Base-by-base conservation (phyloP, 768 basidiomycete genomes). In the Amanita polypyramis region DNA sequence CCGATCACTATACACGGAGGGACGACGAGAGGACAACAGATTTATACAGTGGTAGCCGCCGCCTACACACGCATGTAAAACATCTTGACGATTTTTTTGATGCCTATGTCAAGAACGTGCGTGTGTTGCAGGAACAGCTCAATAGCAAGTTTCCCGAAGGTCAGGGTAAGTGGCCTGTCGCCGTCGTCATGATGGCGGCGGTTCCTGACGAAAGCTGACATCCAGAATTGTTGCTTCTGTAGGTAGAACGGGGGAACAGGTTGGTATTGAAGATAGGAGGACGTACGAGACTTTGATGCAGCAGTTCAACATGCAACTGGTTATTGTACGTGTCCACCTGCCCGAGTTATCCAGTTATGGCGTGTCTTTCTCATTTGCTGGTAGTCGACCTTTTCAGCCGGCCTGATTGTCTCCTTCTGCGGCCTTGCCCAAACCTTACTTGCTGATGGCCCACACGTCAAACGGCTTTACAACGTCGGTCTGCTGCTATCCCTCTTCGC, bases 311-410 rank as follows among this genome's bases (percentile, higher is more conserved):
- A 60, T 59, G 55, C 57, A 56, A 21, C 55, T 62, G n/a, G 46
- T 64, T 4, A 59, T 61, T 34, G 62, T 64, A 40, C 33, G 61
- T 47, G 9, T 47, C 15, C 6, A 12, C 30, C 11, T 46, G 35
- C 38, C 32, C 19, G 7, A 4, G 19, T 27, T 19, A 15, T 19
- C 14, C 38, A 33, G 47, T 20, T 25, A 25, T 39, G 29, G 14
- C 17, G 34, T 27, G 25, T 27, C 12, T 36, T 38, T 45, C 17
- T 42, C 14, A 33, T 12, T 3, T 23, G 44, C 23, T n/a, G 4
- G n/a, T 4, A 67, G 64, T 62, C 65, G 14, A 65, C 62, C 1
- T 61, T 63, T 41, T 60, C 60, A 7, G 60, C 60, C 8, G 56
- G 55, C 2, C 55, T 65, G 30, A 64, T 64, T 41, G 49, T 62